A percentile compares a stretch with the other conserved stretches of the same genome.
These are phyloP conservation scores for Penicillium hesseltinei DNA, from an alignment of 2,329 filamentous ascomycete genomes.

Conservation along the genomic window DNA sequence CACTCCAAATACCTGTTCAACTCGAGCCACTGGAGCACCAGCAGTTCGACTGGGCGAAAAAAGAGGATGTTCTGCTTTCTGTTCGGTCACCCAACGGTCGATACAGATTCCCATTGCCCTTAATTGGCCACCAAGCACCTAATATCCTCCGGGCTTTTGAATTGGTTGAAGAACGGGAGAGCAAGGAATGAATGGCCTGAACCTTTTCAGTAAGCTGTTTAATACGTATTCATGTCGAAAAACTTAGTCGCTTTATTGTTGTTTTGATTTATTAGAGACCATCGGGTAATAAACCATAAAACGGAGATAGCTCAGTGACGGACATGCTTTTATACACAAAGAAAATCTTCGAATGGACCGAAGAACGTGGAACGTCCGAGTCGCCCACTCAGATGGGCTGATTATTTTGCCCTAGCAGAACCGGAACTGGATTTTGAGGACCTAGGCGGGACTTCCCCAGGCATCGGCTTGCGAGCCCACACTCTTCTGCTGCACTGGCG, in stretches of 20 bases:
- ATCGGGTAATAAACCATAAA: too few relatives aligned
- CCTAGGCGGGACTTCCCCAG: background rate
- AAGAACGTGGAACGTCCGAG: background rate
- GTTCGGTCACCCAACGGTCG: conserved; percentile 9
- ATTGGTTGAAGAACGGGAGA: conserved; percentile 1
- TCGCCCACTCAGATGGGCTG: background rate
- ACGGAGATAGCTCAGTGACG: too few relatives aligned
- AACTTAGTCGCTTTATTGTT: background rate
- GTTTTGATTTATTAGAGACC: too few relatives aligned
- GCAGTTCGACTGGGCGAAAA: conserved; percentile 38
- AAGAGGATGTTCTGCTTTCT: conserved; percentile 32
- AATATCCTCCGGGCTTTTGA: conserved; percentile 28
- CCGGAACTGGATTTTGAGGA: background rate
- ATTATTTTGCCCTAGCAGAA: background rate
- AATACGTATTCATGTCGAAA: background rate
- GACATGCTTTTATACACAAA: conserved; percentile 1
- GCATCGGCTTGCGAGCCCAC: too few relatives aligned
- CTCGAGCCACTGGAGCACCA: conserved; percentile 39
- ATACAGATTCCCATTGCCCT: conserved; percentile 17
- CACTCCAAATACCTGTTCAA: conserved; percentile 23
- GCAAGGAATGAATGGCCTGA: background rate
- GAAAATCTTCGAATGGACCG: background rate
- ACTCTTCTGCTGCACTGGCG: too few relatives aligned
- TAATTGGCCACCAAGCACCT: conserved; percentile 20
- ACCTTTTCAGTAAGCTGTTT: background rate